Conservation (phyloP, 2,329 filamentous ascomycete species). For the Tolypocladium inflatum region DNA sequence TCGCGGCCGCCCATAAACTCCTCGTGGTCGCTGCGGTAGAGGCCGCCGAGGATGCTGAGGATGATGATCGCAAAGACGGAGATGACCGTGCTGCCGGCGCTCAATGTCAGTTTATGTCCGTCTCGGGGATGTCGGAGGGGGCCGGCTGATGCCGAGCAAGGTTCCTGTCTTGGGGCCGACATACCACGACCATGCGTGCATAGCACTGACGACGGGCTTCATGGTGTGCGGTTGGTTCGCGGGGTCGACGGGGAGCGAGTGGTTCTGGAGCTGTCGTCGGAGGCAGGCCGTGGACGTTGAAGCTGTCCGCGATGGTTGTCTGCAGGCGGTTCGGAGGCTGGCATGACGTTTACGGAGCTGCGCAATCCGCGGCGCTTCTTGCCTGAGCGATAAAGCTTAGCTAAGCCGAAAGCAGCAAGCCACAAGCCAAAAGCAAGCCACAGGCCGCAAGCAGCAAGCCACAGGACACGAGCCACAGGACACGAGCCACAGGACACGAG, state of each 20-base stretch:
- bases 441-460: too few relatives aligned
- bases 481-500: neutral
- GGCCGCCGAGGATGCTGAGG: constrained; percentile 52
- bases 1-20: constrained; percentile 70
- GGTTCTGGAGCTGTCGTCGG: neutral
- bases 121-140: neutral
- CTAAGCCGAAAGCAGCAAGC: neutral
- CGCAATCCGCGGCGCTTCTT: neutral
- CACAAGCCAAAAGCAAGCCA: too few relatives aligned
- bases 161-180: constrained; percentile 15
- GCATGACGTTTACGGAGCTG: neutral
- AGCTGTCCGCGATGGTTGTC: neutral
- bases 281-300: neutral
- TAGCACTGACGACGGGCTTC: constrained; percentile 88
- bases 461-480: too few relatives aligned
- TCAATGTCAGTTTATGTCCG: constrained; percentile 12
- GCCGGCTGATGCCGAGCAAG: neutral
- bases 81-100: constrained; percentile 55
- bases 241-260: neutral
- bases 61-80: constrained; percentile 57
- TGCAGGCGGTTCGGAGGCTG: neutral
- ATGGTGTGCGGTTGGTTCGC: constrained; percentile 41
- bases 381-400: neutral
- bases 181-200: constrained; percentile 94
- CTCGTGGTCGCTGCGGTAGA: constrained; percentile 76